These are phyloP conservation scores for Paramyrothecium roridum DNA, from an alignment of 2,329 filamentous ascomycete species.

Conservation along the genomic window DNA sequence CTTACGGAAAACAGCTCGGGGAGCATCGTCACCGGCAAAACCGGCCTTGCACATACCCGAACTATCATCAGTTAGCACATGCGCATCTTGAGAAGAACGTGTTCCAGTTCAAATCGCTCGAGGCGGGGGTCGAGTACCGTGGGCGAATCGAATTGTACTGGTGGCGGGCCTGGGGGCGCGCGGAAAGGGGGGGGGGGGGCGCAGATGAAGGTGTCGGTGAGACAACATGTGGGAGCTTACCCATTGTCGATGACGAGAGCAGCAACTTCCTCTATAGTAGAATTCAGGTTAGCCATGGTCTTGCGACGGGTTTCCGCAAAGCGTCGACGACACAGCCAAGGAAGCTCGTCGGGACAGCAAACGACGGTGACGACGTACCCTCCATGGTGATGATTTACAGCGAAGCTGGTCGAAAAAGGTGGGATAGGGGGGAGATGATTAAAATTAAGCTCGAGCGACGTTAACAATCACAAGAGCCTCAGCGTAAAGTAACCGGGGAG, in stretches of 20 bases:
- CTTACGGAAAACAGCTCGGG: slow-evolving; percentile 99
- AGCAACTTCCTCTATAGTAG: slow-evolving; percentile 91
- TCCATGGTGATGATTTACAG: slow-evolving; percentile 53
- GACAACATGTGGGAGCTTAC: slow-evolving; percentile 63
- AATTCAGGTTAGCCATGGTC: slow-evolving; percentile 38
- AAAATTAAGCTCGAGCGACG: slow-evolving; percentile 19
- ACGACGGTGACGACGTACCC: slow-evolving; percentile 37
- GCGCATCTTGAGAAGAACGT: neutral
- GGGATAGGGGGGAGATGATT: slow-evolving; percentile 34
- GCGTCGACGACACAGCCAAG: neutral
- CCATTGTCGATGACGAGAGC: slow-evolving; percentile 99
- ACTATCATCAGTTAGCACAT: slow-evolving; percentile 52
- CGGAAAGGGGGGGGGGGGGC: slow-evolving; percentile 14
- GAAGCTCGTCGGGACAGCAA: slow-evolving; percentile 7
- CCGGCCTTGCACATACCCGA: slow-evolving; percentile 99
- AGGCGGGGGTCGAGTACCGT: neutral
- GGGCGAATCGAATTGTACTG: neutral
- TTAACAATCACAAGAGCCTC: slow-evolving; percentile 12
- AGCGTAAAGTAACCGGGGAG: slow-evolving; percentile 24
- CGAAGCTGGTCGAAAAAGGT: slow-evolving; percentile 23
- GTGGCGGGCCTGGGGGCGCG: slow-evolving; percentile 10
- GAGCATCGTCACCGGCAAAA: slow-evolving; percentile 99
- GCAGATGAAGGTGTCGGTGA: slow-evolving; percentile 28
- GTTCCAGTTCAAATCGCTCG: slow-evolving; percentile 9
- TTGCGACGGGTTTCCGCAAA: slow-evolving; percentile 2